Conservation (phyloP, 2,329 filamentous ascomycete genomes). For the Phaeosphaeria sp. region DNA sequence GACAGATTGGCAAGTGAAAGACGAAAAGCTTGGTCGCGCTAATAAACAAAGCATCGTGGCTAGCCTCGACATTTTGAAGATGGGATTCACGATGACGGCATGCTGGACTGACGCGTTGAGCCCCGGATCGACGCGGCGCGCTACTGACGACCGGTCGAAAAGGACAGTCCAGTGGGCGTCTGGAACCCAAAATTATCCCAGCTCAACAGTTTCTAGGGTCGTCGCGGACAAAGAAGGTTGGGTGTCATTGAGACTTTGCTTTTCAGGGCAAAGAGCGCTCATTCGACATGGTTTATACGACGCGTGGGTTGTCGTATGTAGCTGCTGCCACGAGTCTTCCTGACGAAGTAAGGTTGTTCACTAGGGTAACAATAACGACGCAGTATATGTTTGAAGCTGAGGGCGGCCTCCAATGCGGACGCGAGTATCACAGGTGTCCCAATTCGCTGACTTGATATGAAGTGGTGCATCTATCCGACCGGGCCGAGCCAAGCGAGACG, state of each 20-base stretch:
- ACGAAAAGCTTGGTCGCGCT: neutral
- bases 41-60: neutral
- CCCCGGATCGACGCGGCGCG: slow-evolving; percentile 1
- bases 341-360: no score
- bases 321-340: no score
- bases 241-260: neutral
- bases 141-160: neutral
- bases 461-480: neutral
- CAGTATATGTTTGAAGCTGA: no score
- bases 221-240: neutral
- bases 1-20: neutral
- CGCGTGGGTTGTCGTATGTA: no score
- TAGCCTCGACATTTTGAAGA: neutral
- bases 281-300: neutral
- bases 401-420: no score
- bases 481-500: neutral
- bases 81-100: slow-evolving; percentile 28
- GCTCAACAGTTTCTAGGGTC: neutral
- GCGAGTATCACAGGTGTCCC: neutral
- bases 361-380: no score
- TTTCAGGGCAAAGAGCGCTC: no score
- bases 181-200: neutral
- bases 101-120: slow-evolving; percentile 14
- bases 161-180: neutral
- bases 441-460: neutral